Base-by-base conservation (phyloP, 352 stramenopile genomes). In the Pythium angustatum region DNA sequence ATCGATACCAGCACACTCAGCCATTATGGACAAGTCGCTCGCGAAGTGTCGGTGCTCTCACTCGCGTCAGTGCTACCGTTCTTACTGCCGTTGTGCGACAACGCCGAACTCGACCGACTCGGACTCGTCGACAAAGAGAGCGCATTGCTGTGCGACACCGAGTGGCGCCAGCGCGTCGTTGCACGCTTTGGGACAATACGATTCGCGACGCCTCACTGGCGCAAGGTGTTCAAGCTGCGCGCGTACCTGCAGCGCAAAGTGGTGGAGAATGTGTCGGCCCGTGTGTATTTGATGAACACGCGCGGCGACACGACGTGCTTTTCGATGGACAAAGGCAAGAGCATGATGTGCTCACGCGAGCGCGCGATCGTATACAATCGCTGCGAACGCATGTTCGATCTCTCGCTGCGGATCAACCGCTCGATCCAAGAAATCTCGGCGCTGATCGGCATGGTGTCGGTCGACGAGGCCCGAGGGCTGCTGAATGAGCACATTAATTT, bases 401-500 rank as follows among this genome's bases (percentile, higher is more conserved):
- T 93, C 41, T 95, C 86, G 54, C 72, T 93, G 71, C 81, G 84
- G 56, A 93, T 95, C 76, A 95, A 94, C 45, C 70, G 85, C 6
- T 95, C 87, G 14, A 91, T 95, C 66, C 87, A 94, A 54, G 85
- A 95, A 44, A 93, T 95, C 64, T 94, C 87, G 69, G 79, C 83
- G 55, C 66, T 95, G 0, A 88, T 93, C 30, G 85, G 81, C 40
- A 87, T 93, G 73, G 79, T 94, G 21, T 93, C 85, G 0, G 73
- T 92, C 14, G 83, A 92, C 44, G 87, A 93, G 58, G 85, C 85
- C 9, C 69, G 87, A 3, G 80, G 81, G 0, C 51, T 95, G 19
- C 71, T 95, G n/a, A 90, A 90, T 30, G 85, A 95, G 56, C 85
- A 94, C 50, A 90, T 95, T 41, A 87, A 86, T 62, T 73, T 94